Evolutionary conservation across 164 flowering plant genomes (phyloP).

Genomic region (Pachysandra terminalis): DNA sequence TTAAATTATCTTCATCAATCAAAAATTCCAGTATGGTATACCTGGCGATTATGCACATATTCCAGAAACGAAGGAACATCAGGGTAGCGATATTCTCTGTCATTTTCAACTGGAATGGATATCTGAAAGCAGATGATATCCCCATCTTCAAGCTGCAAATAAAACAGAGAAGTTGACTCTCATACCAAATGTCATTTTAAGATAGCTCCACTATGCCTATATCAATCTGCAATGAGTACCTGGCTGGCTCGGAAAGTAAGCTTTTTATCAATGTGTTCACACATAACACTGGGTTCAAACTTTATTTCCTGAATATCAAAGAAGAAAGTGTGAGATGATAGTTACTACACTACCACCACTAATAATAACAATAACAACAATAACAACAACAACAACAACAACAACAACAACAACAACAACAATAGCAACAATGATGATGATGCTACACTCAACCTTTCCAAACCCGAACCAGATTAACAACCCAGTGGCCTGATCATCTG

Average conservation of each 20-base stretch:
- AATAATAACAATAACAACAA: neutral
- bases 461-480: too few species aligned
- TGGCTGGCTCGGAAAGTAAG: conserved; percentile 74
- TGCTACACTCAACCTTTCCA: too few species aligned
- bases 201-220: neutral
- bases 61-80: conserved; percentile 87
- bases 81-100: conserved; percentile 57
- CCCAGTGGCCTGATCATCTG: too few species aligned
- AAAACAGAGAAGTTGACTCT: neutral
- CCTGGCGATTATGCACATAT: conserved; percentile 97
- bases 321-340: neutral
- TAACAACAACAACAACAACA: neutral
- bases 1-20: neutral
- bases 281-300: conserved; percentile 91
- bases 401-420: neutral
- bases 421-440: too few species aligned
- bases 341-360: neutral
- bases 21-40: conserved; percentile 14
- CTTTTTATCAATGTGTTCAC: conserved; percentile 81
- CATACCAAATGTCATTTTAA: neutral
- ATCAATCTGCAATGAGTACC: conserved; percentile 31
- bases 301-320: conserved; percentile 74
- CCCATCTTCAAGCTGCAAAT: conserved; percentile 88
- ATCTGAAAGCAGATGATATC: conserved; percentile 93
- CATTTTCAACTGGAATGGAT: conserved; percentile 36